Evolutionary conservation across 2,329 filamentous ascomycete genomes (phyloP), one percentile per base, ranked within the genome.

Genomic region (Diaporthe helianthi): DNA sequence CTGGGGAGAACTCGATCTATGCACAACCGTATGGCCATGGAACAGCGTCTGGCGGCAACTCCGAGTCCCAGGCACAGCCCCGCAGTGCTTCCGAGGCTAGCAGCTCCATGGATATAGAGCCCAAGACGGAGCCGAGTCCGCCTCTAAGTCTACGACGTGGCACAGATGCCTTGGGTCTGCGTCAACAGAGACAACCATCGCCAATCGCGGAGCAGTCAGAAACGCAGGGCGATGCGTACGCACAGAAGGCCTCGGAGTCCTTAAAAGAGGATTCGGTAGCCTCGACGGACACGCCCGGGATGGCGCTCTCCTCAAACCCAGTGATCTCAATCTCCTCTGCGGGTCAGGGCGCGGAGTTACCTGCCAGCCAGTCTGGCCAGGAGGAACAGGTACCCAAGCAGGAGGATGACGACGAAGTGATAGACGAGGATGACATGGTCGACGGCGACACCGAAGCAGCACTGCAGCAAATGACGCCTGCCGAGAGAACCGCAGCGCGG

Each of bases 91-190:
- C 77, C 69, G 76, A 76, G 58, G 76, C 79, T 44, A 78, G 76
- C 60, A 79, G 77, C 76, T 82, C 85, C 36, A 83, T 93, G 55
- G 88, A 89, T 36, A 83, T 93, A 73, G 92, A 92, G 71, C 88
- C 90, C 8, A 88, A 90, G 75, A 90, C 86, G 75, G 78, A 73
- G 41, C 71, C 73, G 51, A 75, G 69, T 65, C 79, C 81, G 4
- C 77, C 80, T 13, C 73, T 81, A 44, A 75, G 72, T 69, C 80
- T 80, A 54, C 79, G 78, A 41, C 79, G 78, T 41, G 73, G 76
- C 67, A 72, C 81, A 12, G 81, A 84, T 71, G 80, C 81, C 13
- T 75, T 83, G 47, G 82, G 81, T 44, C 73, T 83, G 24, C 80
- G 81, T 55, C 79, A 80, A 60, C 78, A 79, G 29, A 83, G 81